A percentile compares a stretch with the other conserved stretches of the same genome.
phyloP scores from a whole-genome alignment of 129 eudicot genomes.

The Scalesia atractyloides region DNA sequence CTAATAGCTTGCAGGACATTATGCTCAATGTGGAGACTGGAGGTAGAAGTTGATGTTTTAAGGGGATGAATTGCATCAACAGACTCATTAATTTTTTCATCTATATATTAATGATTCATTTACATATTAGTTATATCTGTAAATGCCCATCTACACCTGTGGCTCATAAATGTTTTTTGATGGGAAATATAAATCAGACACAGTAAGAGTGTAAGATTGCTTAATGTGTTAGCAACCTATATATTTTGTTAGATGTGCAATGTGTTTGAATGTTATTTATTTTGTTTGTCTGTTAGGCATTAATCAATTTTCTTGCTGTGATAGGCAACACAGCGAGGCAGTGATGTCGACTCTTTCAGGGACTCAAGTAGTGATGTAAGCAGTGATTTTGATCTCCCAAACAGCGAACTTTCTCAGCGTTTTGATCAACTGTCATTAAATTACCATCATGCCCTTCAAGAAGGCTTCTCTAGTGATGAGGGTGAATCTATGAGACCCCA shows the following conservation, averaged over 20 bases:
- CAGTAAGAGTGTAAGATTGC: constrained; percentile 1
- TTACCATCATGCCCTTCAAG: constrained; percentile 57
- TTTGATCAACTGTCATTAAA: constrained; percentile 51
- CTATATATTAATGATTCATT: neutral
- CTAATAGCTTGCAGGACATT: neutral
- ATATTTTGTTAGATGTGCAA: neutral
- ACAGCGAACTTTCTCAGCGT: constrained; percentile 37
- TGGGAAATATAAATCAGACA: neutral
- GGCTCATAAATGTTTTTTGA: neutral
- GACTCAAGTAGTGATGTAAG: constrained; percentile 93
- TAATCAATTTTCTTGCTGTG: constrained; percentile 9
- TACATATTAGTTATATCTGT: neutral
- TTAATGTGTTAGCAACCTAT: neutral
- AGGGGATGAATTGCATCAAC: neutral
- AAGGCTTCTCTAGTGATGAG: constrained; percentile 85
- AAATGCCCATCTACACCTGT: neutral
- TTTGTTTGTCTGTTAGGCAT: neutral
- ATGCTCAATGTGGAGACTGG: neutral
- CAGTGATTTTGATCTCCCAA: constrained; percentile 73
- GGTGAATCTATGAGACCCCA: constrained; percentile 72
- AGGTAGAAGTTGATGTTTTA: neutral
- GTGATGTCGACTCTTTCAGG: constrained; percentile 78
- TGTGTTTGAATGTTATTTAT: neutral
- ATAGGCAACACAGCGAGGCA: constrained; percentile 79
- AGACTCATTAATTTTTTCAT: neutral